Evolutionary conservation across 1,284 basidiomycete species (phyloP).

Genomic region (Boletus mariae): DNA sequence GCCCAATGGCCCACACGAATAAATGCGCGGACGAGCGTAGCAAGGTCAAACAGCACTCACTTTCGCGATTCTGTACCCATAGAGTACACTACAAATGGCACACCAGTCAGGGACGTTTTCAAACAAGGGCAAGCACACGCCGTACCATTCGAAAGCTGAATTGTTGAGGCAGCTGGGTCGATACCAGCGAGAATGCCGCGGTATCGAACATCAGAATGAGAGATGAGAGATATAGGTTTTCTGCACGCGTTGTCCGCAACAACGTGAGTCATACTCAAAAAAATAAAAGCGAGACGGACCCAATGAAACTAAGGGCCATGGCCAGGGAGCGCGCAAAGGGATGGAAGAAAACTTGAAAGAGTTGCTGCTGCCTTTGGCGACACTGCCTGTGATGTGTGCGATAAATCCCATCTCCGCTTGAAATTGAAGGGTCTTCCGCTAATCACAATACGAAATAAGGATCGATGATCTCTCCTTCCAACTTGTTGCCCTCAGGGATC

Average conservation of each 20-base stretch:
- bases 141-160: constrained; percentile 81
- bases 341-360: constrained; percentile 18
- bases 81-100: constrained; percentile 59
- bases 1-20: constrained; percentile 53
- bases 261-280: background rate
- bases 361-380: constrained; percentile 10
- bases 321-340: background rate
- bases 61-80: constrained; percentile 86
- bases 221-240: constrained; percentile 87
- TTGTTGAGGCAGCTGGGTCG: constrained; percentile 78
- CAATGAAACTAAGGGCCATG: constrained; percentile 74
- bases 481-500: background rate
- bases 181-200: constrained; percentile 83
- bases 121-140: constrained; percentile 16
- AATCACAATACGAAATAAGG: no score
- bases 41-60: constrained; percentile 40
- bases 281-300: constrained; percentile 37
- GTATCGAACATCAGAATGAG: constrained; percentile 88
- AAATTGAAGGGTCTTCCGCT: background rate
- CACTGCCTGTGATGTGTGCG: constrained; percentile 8
- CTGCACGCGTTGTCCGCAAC: constrained; percentile 36
- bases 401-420: constrained; percentile 26
- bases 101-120: constrained; percentile 2
- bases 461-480: no score
- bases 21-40: constrained; percentile 42